phyloP scores from a whole-genome alignment of 176 grass and related monocot species.

The Phyllostachys edulis region DNA sequence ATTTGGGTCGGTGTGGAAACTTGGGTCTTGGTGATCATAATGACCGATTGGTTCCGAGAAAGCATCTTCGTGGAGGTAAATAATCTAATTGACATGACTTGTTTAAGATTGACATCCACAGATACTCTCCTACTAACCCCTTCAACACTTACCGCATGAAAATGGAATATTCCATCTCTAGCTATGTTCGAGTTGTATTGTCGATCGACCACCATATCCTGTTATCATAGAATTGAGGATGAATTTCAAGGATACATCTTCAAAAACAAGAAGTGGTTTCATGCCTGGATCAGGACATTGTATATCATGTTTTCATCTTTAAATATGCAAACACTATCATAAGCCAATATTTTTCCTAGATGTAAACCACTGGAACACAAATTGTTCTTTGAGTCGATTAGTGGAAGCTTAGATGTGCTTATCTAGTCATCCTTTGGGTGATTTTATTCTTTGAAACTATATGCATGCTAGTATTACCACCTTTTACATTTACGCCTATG shows the following conservation, averaged over 20 bases:
- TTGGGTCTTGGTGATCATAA: slow-evolving; percentile 92
- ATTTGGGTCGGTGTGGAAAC: slow-evolving; percentile 97
- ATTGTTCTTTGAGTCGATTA: background rate
- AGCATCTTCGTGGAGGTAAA: slow-evolving; percentile 74
- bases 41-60: slow-evolving; percentile 85
- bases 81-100: background rate
- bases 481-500: background rate
- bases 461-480: background rate
- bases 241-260: background rate
- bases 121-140: background rate
- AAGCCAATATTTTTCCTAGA: background rate
- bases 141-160: slow-evolving; percentile 11
- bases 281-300: background rate
- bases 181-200: background rate
- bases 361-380: slow-evolving; percentile 4
- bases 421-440: background rate
- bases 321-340: background rate
- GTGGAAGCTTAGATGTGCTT: background rate
- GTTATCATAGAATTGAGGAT: background rate
- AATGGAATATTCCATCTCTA: slow-evolving; percentile 6
- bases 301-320: slow-evolving; percentile 16
- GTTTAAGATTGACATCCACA: slow-evolving; percentile 19
- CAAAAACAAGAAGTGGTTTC: background rate
- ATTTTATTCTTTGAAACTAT: slow-evolving; percentile 16
- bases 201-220: background rate